These are phyloP conservation scores for Amanita rubescens DNA, from an alignment of 768 basidiomycete genomes.

Conservation along the genomic window DNA sequence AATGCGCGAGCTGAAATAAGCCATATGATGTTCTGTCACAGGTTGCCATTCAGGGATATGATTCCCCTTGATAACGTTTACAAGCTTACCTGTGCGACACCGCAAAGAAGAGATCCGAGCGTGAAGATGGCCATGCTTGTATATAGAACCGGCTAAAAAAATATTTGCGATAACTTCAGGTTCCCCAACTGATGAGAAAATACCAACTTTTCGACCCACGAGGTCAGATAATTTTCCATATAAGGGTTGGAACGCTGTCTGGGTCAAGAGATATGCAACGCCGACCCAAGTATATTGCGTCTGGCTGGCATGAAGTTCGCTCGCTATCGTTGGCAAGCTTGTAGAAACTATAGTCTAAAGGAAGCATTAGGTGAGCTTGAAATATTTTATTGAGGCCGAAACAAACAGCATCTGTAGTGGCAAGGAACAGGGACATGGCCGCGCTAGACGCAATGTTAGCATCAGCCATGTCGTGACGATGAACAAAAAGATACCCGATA, in stretches of 20 bases:
- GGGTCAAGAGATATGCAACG: conserved; percentile 78
- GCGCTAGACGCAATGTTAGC: conserved; percentile 36
- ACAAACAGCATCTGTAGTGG: conserved; percentile 78
- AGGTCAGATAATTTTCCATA: conserved; percentile 79
- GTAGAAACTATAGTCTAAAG: conserved; percentile 70
- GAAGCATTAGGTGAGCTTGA: neutral
- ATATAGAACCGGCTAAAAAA: conserved; percentile 54
- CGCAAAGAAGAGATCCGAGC: conserved; percentile 74
- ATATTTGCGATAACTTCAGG: neutral
- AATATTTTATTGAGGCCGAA: neutral
- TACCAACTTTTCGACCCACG: conserved; percentile 64
- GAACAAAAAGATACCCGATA: conserved; percentile 45
- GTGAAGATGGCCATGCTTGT: conserved; percentile 69
- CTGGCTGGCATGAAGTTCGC: conserved; percentile 58
- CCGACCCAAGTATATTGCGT: conserved; percentile 83
- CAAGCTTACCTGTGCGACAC: conserved; percentile 54
- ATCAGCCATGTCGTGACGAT: conserved; percentile 3
- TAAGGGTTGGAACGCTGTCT: conserved; percentile 78
- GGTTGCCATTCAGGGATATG: conserved; percentile 11
- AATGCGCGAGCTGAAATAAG: conserved; percentile 59
- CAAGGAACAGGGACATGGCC: conserved; percentile 74
- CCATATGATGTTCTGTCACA: conserved; percentile 44
- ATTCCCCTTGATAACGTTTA: conserved; percentile 12
- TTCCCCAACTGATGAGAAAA: conserved; percentile 6
- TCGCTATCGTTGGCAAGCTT: conserved; percentile 72